Percentiles rank a stretch among this genome's conserved stretches.
Evolutionary conservation across 2,329 filamentous ascomycete species (phyloP).

Genomic region (Stachybotrys chlorohalonatus): DNA sequence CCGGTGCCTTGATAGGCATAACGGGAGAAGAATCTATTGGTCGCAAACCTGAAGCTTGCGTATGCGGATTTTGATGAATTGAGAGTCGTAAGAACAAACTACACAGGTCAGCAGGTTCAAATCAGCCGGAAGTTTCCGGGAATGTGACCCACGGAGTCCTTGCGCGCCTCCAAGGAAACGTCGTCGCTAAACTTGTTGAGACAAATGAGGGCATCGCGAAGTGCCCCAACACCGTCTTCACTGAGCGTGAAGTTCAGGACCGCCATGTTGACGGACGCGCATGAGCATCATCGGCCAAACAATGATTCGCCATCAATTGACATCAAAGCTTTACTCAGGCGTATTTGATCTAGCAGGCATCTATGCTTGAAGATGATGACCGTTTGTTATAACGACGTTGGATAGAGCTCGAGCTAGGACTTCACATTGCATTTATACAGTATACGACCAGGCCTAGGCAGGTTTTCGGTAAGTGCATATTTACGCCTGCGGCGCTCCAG

Average conservation of each 20-base stretch:
- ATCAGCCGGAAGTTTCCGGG: too few relatives aligned
- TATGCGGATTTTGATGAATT: slow-evolving; percentile 78
- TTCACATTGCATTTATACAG: too few relatives aligned
- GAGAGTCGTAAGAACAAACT: slow-evolving; percentile 66
- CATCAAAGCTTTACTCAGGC: too few relatives aligned
- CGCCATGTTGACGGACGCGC: slow-evolving; percentile 32
- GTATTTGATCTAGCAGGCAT: too few relatives aligned
- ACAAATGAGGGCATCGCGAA: slow-evolving; percentile 67
- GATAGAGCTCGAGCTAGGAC: too few relatives aligned
- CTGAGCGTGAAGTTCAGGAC: slow-evolving; percentile 65
- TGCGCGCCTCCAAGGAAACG: slow-evolving; percentile 64
- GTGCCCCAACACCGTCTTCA: slow-evolving; percentile 59
- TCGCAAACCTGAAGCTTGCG: slow-evolving; percentile 60
- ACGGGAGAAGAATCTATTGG: slow-evolving; percentile 60
- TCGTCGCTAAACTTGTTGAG: slow-evolving; percentile 73
- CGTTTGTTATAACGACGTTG: too few relatives aligned
- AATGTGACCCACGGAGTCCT: slow-evolving; percentile 46
- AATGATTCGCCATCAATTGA: background rate
- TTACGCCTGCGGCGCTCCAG: background rate
- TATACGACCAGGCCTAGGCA: background rate
- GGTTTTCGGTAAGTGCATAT: background rate
- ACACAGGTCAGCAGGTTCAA: background rate
- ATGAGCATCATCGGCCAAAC: background rate
- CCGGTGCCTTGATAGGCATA: slow-evolving; percentile 55
- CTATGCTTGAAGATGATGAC: too few relatives aligned